Evolutionary conservation across 179 eudicot species (phyloP), one percentile per base, ranked within the genome.

Genomic region (Actinidia chinensis): DNA sequence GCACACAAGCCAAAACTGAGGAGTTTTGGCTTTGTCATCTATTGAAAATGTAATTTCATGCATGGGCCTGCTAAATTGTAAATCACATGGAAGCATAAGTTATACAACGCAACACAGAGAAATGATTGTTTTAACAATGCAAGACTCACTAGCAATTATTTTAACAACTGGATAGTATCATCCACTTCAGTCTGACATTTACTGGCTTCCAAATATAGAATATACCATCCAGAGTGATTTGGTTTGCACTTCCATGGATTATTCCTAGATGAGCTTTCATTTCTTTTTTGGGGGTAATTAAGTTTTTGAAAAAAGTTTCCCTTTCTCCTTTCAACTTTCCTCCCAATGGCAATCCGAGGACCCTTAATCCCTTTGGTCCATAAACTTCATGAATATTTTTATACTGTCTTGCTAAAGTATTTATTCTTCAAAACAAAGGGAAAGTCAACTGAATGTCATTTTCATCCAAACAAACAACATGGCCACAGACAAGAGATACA

Each of bases 31-130:
- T n/a, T 89, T 93, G 85, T 93, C 98, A 86, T 85, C 86, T 40
- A 94, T 81, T 77, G 98, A 93, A 80, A 92, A 92, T 80, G 98
- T 93, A 77, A 93, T 90, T 83, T 93, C 97, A 87, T 90, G 98
- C 97, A 92, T 92, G 48, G 91, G 86, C 93, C 98, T 93, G 80
- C 82, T 82, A 28, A 78, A 77, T 61, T 33, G 68, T 42, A 65
- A 82, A 50, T 23, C 56, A 17, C 9, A 73, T 25, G 13, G 28
- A 20, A 22, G 56, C 20, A 47, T 75, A 78, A 78, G 77, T 14
- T 50, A 5, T 2, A 43, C 10, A 51, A 15, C 40, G 61, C 73
- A 65, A 51, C 64, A 8, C 15, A 63, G 47, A 46, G 4, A n/a
- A 46, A 46, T 46, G 48, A 46, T 46, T 46, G n/a, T n/a, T n/a